Percentiles rank a stretch among this genome's conserved stretches.
phyloP scores from a whole-genome alignment of 148 eudicot genomes.

The Nepenthes mirabilis region DNA sequence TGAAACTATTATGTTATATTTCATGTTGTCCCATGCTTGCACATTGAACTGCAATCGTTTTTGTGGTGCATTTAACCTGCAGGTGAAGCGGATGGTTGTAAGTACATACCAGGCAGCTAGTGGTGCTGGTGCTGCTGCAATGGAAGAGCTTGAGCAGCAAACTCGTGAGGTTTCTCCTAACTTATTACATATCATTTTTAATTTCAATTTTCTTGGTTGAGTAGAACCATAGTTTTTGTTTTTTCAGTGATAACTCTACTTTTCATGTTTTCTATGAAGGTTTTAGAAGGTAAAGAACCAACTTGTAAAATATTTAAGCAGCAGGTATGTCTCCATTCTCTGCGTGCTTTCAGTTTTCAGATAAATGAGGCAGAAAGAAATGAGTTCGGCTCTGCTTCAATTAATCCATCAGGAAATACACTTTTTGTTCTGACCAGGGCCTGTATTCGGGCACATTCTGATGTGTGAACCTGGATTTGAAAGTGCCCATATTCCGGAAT shows the following conservation, averaged over 20 bases:
- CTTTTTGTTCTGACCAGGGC: too few relatives aligned
- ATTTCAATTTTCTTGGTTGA: background rate
- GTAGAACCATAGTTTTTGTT: background rate
- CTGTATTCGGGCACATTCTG: too few relatives aligned
- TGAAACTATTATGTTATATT: background rate
- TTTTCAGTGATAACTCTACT: background rate
- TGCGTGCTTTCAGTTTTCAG: background rate
- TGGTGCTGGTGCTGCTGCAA: conserved; percentile 94
- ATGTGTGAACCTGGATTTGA: too few relatives aligned
- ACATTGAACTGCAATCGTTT: background rate
- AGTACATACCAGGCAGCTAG: conserved; percentile 92
- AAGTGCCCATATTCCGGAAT: too few relatives aligned
- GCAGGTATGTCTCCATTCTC: conserved; percentile 36
- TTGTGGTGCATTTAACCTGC: background rate
- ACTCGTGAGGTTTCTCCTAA: conserved; percentile 58
- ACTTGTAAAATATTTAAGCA: conserved; percentile 77
- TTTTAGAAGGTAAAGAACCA: conserved; percentile 69
- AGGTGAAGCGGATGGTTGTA: conserved; percentile 71
- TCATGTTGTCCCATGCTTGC: too few relatives aligned
- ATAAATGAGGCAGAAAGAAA: background rate
- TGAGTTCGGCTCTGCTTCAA: background rate
- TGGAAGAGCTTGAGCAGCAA: conserved; percentile 79
- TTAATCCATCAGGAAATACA: background rate
- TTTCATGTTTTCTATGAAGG: conserved; percentile 19
- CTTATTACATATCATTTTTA: background rate